These are phyloP conservation scores for Yarrowia sp. DNA, from an alignment of 805 yeast species.

Conservation along the genomic window DNA sequence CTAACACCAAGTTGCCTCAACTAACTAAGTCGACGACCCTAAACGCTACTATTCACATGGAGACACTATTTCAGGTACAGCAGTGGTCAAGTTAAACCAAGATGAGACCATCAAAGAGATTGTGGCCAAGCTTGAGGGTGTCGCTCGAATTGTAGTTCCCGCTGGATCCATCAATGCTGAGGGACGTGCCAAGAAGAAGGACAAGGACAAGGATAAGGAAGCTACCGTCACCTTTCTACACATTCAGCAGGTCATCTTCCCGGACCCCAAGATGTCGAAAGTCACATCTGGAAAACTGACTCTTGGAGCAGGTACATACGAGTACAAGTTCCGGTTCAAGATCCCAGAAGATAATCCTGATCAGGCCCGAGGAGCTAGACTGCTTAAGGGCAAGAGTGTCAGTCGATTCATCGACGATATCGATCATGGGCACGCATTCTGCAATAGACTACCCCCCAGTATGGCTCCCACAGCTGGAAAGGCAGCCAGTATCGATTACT, in stretches of 20 bases:
- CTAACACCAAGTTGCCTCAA: background rate
- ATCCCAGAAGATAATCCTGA: conserved; percentile 35
- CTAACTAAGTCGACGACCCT: conserved; percentile 21
- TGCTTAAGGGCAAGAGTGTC: conserved; percentile 15
- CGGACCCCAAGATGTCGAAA: conserved; percentile 35
- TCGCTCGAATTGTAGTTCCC: conserved; percentile 32
- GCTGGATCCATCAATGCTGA: conserved; percentile 29
- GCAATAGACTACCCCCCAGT: conserved; percentile 36
- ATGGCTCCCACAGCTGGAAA: conserved; percentile 33
- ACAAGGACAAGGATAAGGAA: conserved; percentile 29
- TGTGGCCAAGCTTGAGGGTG: conserved; percentile 37
- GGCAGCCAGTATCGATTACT: conserved; percentile 44
- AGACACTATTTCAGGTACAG: conserved; percentile 34
- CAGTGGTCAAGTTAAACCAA: conserved; percentile 29
- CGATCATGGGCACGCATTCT: conserved; percentile 6
- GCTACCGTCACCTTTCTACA: conserved; percentile 33
- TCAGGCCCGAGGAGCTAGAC: conserved; percentile 17
- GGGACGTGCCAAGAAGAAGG: conserved; percentile 31
- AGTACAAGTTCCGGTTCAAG: conserved; percentile 38
- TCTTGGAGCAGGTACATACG: conserved; percentile 38
- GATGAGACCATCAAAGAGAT: conserved; percentile 34
- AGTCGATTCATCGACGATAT: conserved; percentile 14
- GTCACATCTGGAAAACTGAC: conserved; percentile 34
- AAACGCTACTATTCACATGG: conserved; percentile 23
- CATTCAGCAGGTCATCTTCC: conserved; percentile 37